These are phyloP conservation scores for Rosa rugosa DNA, from an alignment of 306 rosid species.

Conservation along the genomic window DNA sequence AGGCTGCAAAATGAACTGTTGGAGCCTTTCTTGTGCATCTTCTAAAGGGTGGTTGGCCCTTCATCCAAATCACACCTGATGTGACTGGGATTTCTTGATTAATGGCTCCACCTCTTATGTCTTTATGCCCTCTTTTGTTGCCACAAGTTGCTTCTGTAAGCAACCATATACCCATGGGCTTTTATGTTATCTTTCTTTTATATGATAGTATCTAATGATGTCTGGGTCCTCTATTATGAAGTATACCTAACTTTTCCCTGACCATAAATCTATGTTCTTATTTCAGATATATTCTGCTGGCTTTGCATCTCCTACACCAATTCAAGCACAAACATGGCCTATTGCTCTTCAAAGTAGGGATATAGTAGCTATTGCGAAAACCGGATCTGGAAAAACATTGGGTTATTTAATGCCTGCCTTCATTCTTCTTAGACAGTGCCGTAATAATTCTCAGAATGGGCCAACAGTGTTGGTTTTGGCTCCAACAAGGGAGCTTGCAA, in stretches of 20 bases:
- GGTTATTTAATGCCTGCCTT: slow-evolving; percentile 96
- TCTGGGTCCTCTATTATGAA: slow-evolving; percentile 19
- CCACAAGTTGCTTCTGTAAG: slow-evolving; percentile 99
- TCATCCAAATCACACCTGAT: slow-evolving; percentile 88
- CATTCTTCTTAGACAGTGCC: slow-evolving; percentile 76
- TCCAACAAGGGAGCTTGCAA: slow-evolving; percentile 99
- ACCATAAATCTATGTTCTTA: slow-evolving; percentile 34
- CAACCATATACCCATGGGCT: slow-evolving; percentile 87
- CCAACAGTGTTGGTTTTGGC: slow-evolving; percentile 97
- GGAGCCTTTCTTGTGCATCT: slow-evolving; percentile 98
- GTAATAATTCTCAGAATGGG: slow-evolving; percentile 72
- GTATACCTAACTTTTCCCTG: slow-evolving; percentile 32
- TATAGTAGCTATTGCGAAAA: slow-evolving; percentile 97
- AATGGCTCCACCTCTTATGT: slow-evolving; percentile 85
- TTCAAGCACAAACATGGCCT: slow-evolving; percentile 99
- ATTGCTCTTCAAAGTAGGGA: slow-evolving; percentile 94
- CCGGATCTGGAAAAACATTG: slow-evolving; percentile 97
- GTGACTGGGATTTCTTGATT: slow-evolving; percentile 96
- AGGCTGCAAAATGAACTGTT: slow-evolving; percentile 99
- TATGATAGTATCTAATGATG: slow-evolving; percentile 29
- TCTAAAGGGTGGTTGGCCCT: slow-evolving; percentile 93
- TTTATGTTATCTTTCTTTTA: slow-evolving; percentile 36
- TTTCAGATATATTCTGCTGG: slow-evolving; percentile 92
- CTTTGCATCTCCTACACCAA: slow-evolving; percentile 90
- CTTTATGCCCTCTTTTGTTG: slow-evolving; percentile 94